Base-by-base conservation (phyloP, 371 early-diverging fungal species). In the Polyrhizophydium stewartii region DNA sequence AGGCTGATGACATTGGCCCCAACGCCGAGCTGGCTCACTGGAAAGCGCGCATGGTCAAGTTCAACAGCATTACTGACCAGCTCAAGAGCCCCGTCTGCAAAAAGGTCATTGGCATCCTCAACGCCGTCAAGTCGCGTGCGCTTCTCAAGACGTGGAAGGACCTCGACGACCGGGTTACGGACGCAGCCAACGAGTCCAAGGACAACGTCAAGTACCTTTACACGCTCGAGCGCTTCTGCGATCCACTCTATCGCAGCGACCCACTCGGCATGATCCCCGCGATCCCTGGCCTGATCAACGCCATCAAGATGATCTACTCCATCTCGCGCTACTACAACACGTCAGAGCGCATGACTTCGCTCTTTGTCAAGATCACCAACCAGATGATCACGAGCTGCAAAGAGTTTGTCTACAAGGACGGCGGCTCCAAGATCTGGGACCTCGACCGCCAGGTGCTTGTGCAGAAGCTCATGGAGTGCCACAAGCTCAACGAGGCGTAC, bases 351-450 rank as follows among this genome's bases (percentile, higher is more conserved):
- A 85, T 85, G 84, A 85, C 85, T 0, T 82, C 83, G 2, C 69
- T 85, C 43, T 83, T 85, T 60, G 84, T 85, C 40, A 85, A 85
- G 58, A 79, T 85, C 49, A 83, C 85, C 24, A 85, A 85, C 67
- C 85, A 85, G 66, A 85, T 85, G 85, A 83, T 85, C 51, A 83
- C 81, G 16, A 79, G 82, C 63, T 85, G 79, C 70, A 83, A 85
- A 57, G 85, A 83, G 65, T 83, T 77, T 66, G 75, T 85, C 24
- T 82, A 82, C 68, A 75, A 78, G 61, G 77, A 81, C 56, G 83
- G 75, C 22, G 85, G 83, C 17, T 68, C 75, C 27, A 85, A 85
- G 56, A 71, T 85, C 12, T 85, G 85, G 85, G 84, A 85, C 45
- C 82, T 81, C 60, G 84, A 85, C 49, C 67, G 82, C 13, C 60